A percentile compares a stretch with the other conserved stretches of the same genome.
phyloP scores from a whole-genome alignment of 2,329 filamentous ascomycete species.

The Fusarium gaditjirri region DNA sequence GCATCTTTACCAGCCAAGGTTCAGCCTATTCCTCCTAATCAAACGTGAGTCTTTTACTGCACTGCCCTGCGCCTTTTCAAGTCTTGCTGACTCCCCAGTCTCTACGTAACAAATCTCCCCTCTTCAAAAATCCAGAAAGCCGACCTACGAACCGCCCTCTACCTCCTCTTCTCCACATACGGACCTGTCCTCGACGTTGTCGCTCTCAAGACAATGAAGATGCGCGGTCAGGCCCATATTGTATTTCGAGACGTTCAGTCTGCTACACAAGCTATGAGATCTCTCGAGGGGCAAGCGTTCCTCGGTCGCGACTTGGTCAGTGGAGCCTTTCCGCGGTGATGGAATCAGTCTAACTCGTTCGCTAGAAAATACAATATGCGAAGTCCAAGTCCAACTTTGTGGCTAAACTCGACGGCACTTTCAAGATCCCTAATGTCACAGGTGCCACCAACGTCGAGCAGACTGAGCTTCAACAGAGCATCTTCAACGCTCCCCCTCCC shows the following conservation, averaged over 20 bases:
- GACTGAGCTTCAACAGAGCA: constrained; percentile 81
- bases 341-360: constrained; percentile 6
- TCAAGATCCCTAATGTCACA: constrained; percentile 72
- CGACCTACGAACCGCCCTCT: constrained; percentile 86
- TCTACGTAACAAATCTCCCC: constrained; percentile 88
- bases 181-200: constrained; percentile 93
- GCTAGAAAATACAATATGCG: constrained; percentile 90
- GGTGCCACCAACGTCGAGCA: constrained; percentile 68
- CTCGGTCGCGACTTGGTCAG: constrained; percentile 86
- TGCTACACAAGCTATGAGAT: constrained; percentile 93
- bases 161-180: constrained; percentile 94
- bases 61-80: not conserved
- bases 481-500: constrained; percentile 76
- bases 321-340: constrained; percentile 26
- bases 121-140: constrained; percentile 90
- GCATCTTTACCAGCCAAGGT: constrained; percentile 61
- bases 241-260: constrained; percentile 89
- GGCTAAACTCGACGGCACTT: constrained; percentile 91
- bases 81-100: constrained; percentile 58
- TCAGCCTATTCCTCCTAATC: constrained; percentile 72
- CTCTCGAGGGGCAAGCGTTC: constrained; percentile 85
- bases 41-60: constrained; percentile 68
- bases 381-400: constrained; percentile 90
- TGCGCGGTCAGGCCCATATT: constrained; percentile 96
- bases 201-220: constrained; percentile 86